Percentiles rank a stretch among this genome's conserved stretches.
Conservation (phyloP, 2,329 filamentous ascomycete species). For the Microascus cirrosus region DNA sequence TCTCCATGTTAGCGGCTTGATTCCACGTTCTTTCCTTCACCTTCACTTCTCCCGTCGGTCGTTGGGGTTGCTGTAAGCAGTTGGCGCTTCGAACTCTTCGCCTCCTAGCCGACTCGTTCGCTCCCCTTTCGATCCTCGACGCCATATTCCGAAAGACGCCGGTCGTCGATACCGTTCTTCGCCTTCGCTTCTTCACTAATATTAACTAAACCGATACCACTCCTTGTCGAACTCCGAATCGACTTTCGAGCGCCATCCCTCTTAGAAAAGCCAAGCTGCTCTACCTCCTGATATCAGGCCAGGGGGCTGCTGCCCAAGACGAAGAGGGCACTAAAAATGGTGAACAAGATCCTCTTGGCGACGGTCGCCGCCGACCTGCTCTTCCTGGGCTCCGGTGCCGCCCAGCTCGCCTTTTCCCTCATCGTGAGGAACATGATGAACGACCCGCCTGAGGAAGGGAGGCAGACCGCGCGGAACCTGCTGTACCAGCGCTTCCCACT, state of each 20-base stretch:
- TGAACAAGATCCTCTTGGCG: constrained; percentile 41
- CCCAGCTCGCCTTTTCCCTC: constrained; percentile 44
- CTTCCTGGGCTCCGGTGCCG: constrained; percentile 40
- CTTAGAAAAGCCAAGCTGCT: neutral
- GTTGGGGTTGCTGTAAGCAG: neutral
- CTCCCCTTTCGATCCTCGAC: neutral
- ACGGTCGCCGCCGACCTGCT: constrained; percentile 36
- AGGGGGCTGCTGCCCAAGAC: neutral
- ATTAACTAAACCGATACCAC: neutral
- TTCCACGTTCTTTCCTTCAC: constrained; percentile 1
- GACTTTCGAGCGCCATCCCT: neutral
- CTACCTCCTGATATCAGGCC: neutral
- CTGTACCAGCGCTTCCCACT: constrained; percentile 43
- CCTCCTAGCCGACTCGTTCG: neutral
- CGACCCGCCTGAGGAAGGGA: constrained; percentile 29
- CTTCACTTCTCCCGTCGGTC: neutral
- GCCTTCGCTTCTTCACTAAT: neutral
- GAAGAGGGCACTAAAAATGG: constrained; percentile 24
- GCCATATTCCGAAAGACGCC: neutral
- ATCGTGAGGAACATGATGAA: constrained; percentile 35
- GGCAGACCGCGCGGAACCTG: constrained; percentile 36
- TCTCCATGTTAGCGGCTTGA: neutral
- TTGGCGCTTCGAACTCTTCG: neutral
- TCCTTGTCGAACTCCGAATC: neutral
- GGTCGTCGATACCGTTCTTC: neutral